Base-by-base conservation (phyloP, 2,329 filamentous ascomycete genomes). In the Stachybotrys chlorohalonatus region DNA sequence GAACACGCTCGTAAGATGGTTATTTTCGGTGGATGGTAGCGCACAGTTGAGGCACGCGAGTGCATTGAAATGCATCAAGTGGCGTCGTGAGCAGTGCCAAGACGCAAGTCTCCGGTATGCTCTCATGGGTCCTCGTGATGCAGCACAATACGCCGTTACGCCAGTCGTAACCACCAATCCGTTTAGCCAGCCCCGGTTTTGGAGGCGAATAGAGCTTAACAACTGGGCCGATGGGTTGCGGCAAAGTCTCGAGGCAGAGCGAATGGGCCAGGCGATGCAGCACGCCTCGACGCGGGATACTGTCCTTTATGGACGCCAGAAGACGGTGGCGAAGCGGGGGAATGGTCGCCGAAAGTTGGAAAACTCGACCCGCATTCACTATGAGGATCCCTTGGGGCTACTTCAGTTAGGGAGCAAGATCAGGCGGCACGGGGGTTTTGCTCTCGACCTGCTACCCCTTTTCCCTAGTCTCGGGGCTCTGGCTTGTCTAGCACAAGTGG, bases 31-130 rank as follows among this genome's bases (percentile, higher is more conserved):
- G 5, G 85, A 93, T 49, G 91, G 88, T 42, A 81, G 91, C 45
- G 80, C 88, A 4, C 92, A 89, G 78, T 78, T 97, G 52, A 85
- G 93, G 31, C 87, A 97, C 68, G 81, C 85, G 1, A 86, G 90
- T 2, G 90, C 90, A 1, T 86, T 86, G 66, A 96, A 96, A 67
- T 86, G 90, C 58, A 70, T 95, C 11, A 75, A 82, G 52, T 94
- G 89, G 86, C 80, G 85, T 53, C 75, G 73, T 13, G 60, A 62
- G n/a, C 63, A 65, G 50, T 57, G 60, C 1, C 55, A 60, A 17
- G 36, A 52, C 45, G 13, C 11, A 7, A 24, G 17, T 42, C 50
- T 45, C 7, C 13, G 32, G 5, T 52, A 39, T 45, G 50, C 47
- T 7, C 31, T 55, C 6, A 46, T 31, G 48, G n/a, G 32, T 31